Percentiles rank a stretch among this genome's conserved stretches.
Conservation (phyloP, 2,329 filamentous ascomycete species). For the Fusarium annulatum region DNA sequence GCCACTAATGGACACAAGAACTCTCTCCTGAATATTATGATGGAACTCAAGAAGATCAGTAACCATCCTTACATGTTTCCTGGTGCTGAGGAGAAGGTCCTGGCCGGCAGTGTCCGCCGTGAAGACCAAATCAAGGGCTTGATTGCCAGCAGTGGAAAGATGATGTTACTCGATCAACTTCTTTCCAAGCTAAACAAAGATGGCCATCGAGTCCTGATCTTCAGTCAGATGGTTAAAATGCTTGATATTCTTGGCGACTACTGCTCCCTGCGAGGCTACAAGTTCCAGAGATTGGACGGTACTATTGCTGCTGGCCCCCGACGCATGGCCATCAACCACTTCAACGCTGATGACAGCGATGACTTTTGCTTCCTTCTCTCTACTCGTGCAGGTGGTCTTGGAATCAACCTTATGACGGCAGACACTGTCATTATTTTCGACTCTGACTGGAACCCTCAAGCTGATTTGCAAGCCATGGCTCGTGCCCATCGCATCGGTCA, state of each 20-base stretch:
- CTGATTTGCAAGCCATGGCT: constrained; percentile 98
- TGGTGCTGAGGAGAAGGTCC: constrained; percentile 88
- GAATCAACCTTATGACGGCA: constrained; percentile 98
- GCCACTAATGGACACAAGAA: constrained; percentile 92
- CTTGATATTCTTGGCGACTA: constrained; percentile 96
- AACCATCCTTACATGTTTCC: constrained; percentile 99
- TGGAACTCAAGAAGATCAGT: constrained; percentile 99
- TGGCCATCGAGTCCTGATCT: constrained; percentile 94
- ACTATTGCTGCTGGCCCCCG: constrained; percentile 90
- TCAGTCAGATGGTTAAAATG: constrained; percentile 99
- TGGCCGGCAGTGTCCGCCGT: constrained; percentile 81
- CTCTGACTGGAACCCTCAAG: constrained; percentile 99
- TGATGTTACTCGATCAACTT: constrained; percentile 98
- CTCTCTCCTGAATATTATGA: constrained; percentile 97
- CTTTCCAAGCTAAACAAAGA: constrained; percentile 93
- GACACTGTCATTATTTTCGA: constrained; percentile 98
- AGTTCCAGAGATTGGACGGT: constrained; percentile 94
- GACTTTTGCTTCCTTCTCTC: constrained; percentile 98
- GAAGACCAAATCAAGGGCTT: constrained; percentile 93
- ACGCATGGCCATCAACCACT: constrained; percentile 96
- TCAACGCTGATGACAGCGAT: constrained; percentile 94
- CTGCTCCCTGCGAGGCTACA: constrained; percentile 89
- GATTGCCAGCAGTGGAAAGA: constrained; percentile 97
- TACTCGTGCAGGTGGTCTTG: constrained; percentile 94
- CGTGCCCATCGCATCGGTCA: constrained; percentile 98